Evolutionary conservation across 441 rosid species (phyloP).

Genomic region (Pelargonium hybrid): DNA sequence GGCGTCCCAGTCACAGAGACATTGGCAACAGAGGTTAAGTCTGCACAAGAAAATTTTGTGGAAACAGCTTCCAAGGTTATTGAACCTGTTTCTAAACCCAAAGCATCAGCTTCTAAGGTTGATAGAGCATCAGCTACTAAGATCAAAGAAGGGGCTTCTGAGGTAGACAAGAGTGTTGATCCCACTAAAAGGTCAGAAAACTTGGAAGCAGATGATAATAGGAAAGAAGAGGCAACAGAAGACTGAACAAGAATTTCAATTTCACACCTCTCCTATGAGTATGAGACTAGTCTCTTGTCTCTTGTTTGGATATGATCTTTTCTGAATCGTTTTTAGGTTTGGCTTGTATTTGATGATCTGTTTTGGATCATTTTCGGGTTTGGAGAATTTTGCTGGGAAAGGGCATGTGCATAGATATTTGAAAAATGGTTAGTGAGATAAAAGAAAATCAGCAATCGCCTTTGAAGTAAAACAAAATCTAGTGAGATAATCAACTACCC

Average conservation of each 20-base stretch:
- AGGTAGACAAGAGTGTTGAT: neutral
- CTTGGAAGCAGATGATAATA: slow-evolving; percentile 16
- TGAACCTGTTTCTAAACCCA: neutral
- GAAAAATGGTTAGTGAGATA: no score
- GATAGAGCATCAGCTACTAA: neutral
- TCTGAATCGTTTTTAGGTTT: no score
- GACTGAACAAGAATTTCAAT: slow-evolving; percentile 8
- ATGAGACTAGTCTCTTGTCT: no score
- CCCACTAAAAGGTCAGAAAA: neutral
- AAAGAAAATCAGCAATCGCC: no score
- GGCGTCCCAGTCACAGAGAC: slow-evolving; percentile 7
- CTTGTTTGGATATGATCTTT: no score
- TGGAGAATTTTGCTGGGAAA: no score
- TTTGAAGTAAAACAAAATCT: no score
- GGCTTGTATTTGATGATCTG: no score
- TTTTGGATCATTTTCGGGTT: no score
- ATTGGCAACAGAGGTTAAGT: slow-evolving; percentile 12
- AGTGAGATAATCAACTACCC: no score
- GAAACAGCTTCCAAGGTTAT: slow-evolving; percentile 1
- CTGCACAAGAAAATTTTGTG: slow-evolving; percentile 11
- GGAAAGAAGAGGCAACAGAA: slow-evolving; percentile 12
- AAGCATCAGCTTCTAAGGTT: slow-evolving; percentile 8
- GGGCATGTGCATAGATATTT: no score
- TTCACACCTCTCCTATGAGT: no score
- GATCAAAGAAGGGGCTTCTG: neutral